These are phyloP conservation scores for Termitomyces sp. DNA, from an alignment of 768 basidiomycete species.

Conservation along the genomic window DNA sequence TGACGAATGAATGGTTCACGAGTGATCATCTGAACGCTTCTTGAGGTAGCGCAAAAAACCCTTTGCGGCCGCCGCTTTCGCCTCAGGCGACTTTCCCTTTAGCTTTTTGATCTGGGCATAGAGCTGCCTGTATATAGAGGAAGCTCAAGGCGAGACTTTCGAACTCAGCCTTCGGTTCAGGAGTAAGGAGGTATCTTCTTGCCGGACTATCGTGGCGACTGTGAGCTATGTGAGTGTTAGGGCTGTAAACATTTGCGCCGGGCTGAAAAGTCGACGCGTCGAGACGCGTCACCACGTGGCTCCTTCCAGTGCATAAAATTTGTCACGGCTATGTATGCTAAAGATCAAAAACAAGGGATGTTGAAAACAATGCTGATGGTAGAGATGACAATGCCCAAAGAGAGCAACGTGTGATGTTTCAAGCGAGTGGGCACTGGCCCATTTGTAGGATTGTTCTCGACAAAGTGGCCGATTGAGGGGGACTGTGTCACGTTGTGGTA, in stretches of 20 bases:
- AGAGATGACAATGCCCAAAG: background rate
- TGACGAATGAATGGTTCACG: constrained; percentile 10
- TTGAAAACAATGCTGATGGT: background rate
- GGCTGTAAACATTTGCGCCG: constrained; percentile 33
- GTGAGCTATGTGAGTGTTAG: constrained; percentile 18
- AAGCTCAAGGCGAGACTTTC: constrained; percentile 21
- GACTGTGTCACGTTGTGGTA: constrained; percentile 22
- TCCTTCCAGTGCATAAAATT: background rate
- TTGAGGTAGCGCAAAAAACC: constrained; percentile 32
- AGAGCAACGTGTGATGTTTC: background rate
- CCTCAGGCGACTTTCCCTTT: constrained; percentile 29
- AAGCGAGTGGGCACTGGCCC: background rate
- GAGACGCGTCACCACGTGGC: background rate
- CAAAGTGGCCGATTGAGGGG: constrained; percentile 8
- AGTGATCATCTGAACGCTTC: constrained; percentile 47
- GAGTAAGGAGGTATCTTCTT: constrained; percentile 29
- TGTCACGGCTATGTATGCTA: background rate
- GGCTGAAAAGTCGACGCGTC: constrained; percentile 8
- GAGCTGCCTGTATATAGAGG: constrained; percentile 22
- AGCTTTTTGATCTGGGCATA: constrained; percentile 20
- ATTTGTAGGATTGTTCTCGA: background rate
- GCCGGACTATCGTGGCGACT: constrained; percentile 25
- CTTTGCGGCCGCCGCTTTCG: constrained; percentile 39
- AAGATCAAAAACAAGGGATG: background rate
- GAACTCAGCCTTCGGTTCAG: constrained; percentile 24